phyloP scores from a whole-genome alignment of 257 asterid species.

The Capsicum pubescens region DNA sequence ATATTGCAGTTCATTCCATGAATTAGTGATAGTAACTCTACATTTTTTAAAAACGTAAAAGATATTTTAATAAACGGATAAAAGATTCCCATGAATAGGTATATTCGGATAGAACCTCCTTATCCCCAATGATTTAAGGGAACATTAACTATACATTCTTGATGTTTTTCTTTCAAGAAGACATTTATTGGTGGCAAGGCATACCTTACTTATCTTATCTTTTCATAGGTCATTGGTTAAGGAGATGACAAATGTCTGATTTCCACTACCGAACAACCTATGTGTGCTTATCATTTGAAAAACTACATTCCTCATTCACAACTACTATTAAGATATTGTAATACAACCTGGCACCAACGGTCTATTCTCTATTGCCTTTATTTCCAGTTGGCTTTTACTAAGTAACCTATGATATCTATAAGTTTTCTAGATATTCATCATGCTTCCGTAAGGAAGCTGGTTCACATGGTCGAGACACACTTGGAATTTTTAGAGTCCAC shows the following conservation, averaged over 20 bases:
- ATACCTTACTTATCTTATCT: constrained; percentile 31
- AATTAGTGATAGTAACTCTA: too few relatives aligned
- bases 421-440: constrained; percentile 87
- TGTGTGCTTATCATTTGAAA: constrained; percentile 85
- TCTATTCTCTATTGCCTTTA: too few relatives aligned
- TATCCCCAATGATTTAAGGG: neutral
- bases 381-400: too few relatives aligned
- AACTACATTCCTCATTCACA: constrained; percentile 67
- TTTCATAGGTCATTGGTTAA: constrained; percentile 51
- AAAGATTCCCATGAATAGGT: too few relatives aligned
- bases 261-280: constrained; percentile 82
- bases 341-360: too few relatives aligned
- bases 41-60: too few relatives aligned
- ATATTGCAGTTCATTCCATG: too few relatives aligned
- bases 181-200: too few relatives aligned
- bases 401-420: too few relatives aligned
- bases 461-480: constrained; percentile 89
- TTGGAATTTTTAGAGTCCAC: constrained; percentile 67
- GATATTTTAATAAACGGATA: too few relatives aligned
- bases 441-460: constrained; percentile 49
- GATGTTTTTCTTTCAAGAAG: neutral
- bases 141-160: neutral
- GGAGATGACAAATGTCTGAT: too few relatives aligned
- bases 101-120: constrained; percentile 1
- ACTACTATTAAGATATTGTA: constrained; percentile 10